Conservation (phyloP, 106 monocot species). For the Acanthochlamys bracteata region DNA sequence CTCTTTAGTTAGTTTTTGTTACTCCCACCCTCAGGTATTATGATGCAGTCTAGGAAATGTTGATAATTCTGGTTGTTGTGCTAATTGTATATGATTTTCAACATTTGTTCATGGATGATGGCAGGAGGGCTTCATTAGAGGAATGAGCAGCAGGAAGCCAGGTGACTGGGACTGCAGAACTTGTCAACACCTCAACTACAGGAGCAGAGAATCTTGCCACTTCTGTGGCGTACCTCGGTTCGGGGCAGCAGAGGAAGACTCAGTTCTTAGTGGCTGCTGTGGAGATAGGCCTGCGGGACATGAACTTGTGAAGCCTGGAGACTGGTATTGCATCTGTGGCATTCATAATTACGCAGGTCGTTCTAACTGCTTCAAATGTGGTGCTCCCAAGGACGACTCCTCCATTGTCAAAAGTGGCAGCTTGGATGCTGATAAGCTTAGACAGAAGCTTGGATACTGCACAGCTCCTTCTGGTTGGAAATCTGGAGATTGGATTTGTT, state of each 20-base stretch:
- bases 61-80: background rate
- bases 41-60: too few relatives aligned
- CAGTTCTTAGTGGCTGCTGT: background rate
- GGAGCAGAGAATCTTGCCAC: conserved; percentile 28
- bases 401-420: background rate
- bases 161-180: conserved; percentile 41
- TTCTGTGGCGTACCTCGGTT: conserved; percentile 19
- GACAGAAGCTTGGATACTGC: background rate
- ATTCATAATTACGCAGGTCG: conserved; percentile 41
- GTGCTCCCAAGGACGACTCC: conserved; percentile 14
- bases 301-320: conserved; percentile 23
- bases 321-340: conserved; percentile 39
- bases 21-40: too few relatives aligned
- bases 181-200: conserved; percentile 41
- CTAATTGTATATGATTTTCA: background rate
- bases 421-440: conserved; percentile 6
- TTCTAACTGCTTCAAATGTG: conserved; percentile 33
- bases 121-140: background rate
- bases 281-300: background rate
- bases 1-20: background rate
- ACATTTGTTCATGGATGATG: background rate
- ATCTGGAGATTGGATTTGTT: conserved; percentile 15
- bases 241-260: background rate
- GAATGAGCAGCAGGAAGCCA: conserved; percentile 28
- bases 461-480: conserved; percentile 1